Percentiles rank a stretch among this genome's conserved stretches.
phyloP scores from a whole-genome alignment of 169 alveolate genomes.

The Eimeria acervulina region DNA sequence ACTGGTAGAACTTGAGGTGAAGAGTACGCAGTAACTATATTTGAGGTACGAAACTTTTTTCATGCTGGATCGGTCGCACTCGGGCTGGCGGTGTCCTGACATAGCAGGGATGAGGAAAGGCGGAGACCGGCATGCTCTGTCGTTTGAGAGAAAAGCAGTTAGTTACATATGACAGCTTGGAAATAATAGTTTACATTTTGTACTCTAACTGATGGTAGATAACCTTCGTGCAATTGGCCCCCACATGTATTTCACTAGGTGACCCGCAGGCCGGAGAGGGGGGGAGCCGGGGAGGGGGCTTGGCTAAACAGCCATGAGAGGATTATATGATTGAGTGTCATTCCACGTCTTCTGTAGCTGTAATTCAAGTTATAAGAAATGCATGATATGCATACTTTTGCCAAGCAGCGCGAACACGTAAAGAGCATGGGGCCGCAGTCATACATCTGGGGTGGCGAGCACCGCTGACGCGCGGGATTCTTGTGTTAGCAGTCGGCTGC shows the following conservation, averaged over 20 bases:
- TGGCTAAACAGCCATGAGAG: background rate
- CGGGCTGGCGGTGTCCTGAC: background rate
- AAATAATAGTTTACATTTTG: background rate
- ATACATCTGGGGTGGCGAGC: constrained; percentile 51
- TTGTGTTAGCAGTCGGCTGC: background rate
- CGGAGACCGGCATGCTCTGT: background rate
- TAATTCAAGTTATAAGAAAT: background rate
- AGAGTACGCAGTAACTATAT: background rate
- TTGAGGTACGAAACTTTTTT: background rate
- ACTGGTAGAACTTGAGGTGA: background rate
- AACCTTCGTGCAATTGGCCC: background rate
- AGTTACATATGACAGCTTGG: background rate
- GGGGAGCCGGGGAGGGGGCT: constrained; percentile 30
- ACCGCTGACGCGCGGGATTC: background rate
- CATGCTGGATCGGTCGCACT: background rate
- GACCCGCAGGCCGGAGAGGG: background rate
- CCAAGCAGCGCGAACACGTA: background rate
- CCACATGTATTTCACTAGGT: constrained; percentile 12
- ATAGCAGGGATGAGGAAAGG: background rate
- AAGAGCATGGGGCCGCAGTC: background rate
- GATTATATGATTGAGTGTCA: background rate
- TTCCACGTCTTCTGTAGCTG: background rate
- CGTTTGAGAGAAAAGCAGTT: background rate
- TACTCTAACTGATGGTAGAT: background rate
- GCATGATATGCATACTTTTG: background rate